Percentiles rank a stretch among this genome's conserved stretches.
phyloP scores from a whole-genome alignment of 164 flowering plant species.

The Magnolia kwangsiensis region DNA sequence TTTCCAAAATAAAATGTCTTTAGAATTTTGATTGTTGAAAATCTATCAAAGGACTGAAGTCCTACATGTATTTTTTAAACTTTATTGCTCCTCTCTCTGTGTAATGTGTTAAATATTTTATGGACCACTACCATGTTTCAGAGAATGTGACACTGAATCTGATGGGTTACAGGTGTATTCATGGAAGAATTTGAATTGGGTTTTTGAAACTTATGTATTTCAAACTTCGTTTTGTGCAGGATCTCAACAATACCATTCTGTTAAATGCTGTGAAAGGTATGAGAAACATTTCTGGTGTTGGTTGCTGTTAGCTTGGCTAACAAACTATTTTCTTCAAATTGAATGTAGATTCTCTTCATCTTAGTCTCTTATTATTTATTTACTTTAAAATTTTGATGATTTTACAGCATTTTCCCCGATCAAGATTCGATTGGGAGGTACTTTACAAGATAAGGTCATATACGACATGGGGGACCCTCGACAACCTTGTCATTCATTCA shows the following conservation, averaged over 20 bases:
- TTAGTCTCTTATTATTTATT: neutral
- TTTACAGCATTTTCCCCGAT: slow-evolving; percentile 79
- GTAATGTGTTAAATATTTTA: neutral
- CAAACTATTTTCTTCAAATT: neutral
- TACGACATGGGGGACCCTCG: slow-evolving; percentile 41
- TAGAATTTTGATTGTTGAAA: neutral
- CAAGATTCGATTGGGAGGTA: slow-evolving; percentile 84
- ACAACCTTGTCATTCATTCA: slow-evolving; percentile 53
- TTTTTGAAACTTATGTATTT: neutral
- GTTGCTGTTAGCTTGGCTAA: neutral
- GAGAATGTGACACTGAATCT: neutral
- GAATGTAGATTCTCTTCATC: no score
- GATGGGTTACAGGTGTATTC: neutral
- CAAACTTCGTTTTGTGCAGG: slow-evolving; percentile 42
- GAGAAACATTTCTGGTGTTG: neutral
- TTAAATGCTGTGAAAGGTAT: slow-evolving; percentile 83
- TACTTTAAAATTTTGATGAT: neutral
- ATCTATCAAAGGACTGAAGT: neutral
- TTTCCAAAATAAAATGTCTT: neutral
- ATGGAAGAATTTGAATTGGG: neutral
- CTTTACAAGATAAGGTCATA: slow-evolving; percentile 75
- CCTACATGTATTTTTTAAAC: neutral
- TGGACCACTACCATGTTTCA: neutral
- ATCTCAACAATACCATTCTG: slow-evolving; percentile 56
- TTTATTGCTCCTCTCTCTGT: neutral